Percentiles rank a stretch among this genome's conserved stretches.
Evolutionary conservation across 345 rosid genomes (phyloP).

Genomic region (Punica granatum): DNA sequence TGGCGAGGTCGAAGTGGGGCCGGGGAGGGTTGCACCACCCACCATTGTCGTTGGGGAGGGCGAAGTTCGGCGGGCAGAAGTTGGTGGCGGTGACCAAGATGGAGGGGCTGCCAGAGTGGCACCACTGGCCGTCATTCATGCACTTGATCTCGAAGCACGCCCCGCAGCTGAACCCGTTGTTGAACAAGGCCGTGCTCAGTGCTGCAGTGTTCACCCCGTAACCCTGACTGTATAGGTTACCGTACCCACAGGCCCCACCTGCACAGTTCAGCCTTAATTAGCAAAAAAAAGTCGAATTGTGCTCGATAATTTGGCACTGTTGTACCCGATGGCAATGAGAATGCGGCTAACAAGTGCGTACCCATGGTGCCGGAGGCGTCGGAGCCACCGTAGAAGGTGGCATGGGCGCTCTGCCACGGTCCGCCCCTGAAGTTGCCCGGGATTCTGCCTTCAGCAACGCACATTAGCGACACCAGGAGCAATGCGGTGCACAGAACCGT

Average conservation of each 20-base stretch:
- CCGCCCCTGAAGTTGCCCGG: slow-evolving; percentile 41
- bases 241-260: slow-evolving; percentile 42
- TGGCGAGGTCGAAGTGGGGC: slow-evolving; percentile 19
- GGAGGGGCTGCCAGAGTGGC: slow-evolving; percentile 21
- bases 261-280: not conserved
- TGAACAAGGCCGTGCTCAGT: slow-evolving; percentile 30
- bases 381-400: slow-evolving; percentile 66
- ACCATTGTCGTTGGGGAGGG: slow-evolving; percentile 14
- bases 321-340: too few relatives aligned
- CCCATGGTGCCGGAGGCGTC: slow-evolving; percentile 82
- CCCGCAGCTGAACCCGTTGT: slow-evolving; percentile 43
- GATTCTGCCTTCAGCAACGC: slow-evolving; percentile 38
- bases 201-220: slow-evolving; percentile 40
- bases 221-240: slow-evolving; percentile 40
- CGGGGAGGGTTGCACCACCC: slow-evolving; percentile 26
- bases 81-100: slow-evolving; percentile 21
- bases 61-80: slow-evolving; percentile 22
- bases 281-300: too few relatives aligned
- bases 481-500: slow-evolving; percentile 10
- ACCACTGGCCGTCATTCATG: slow-evolving; percentile 32
- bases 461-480: not conserved
- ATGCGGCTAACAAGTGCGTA: slow-evolving; percentile 9
- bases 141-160: slow-evolving; percentile 45
- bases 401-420: slow-evolving; percentile 56
- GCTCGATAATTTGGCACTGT: too few relatives aligned